A percentile compares a stretch with the other conserved stretches of the same genome.
Conservation (phyloP, 352 stramenopile species). For the Aphanomyces invadans region DNA sequence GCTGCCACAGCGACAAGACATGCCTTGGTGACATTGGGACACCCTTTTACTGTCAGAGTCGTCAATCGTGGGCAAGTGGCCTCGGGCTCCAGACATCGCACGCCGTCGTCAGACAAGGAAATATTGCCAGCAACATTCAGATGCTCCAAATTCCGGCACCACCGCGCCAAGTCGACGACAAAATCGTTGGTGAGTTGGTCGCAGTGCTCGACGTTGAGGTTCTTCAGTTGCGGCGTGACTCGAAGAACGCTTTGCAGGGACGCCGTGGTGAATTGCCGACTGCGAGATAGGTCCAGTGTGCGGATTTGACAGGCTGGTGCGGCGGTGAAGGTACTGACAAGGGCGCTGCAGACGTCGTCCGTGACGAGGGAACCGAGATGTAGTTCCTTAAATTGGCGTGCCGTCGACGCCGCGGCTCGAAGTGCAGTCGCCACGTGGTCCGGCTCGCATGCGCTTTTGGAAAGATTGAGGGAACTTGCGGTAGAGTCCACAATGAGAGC, state of each 20-base stretch:
- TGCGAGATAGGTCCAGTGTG: slow-evolving; percentile 50
- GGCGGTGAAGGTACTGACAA: slow-evolving; percentile 30
- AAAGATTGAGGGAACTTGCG: slow-evolving; percentile 45
- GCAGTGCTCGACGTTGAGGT: slow-evolving; percentile 63
- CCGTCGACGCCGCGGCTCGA: slow-evolving; percentile 23
- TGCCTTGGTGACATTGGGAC: slow-evolving; percentile 47
- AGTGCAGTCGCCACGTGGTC: slow-evolving; percentile 32
- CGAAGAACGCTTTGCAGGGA: slow-evolving; percentile 45
- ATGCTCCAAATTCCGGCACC: slow-evolving; percentile 38
- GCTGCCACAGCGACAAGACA: slow-evolving; percentile 35
- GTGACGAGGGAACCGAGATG: slow-evolving; percentile 54
- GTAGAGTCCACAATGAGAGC: slow-evolving; percentile 27
- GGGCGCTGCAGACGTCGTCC: slow-evolving; percentile 42
- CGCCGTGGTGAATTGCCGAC: slow-evolving; percentile 54
- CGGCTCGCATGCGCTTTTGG: slow-evolving; percentile 46
- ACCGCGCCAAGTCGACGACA: slow-evolving; percentile 32
- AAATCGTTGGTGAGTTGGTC: slow-evolving; percentile 52
- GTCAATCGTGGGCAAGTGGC: slow-evolving; percentile 31
- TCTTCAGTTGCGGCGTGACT: slow-evolving; percentile 32
- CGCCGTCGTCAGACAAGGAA: slow-evolving; percentile 50
- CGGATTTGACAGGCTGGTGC: slow-evolving; percentile 32
- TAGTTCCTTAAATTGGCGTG: slow-evolving; percentile 38
- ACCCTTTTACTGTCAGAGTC: slow-evolving; percentile 50
- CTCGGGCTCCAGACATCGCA: slow-evolving; percentile 27
- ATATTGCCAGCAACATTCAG: slow-evolving; percentile 63